Evolutionary conservation across 2,329 filamentous ascomycete genomes (phyloP).

Genomic region (Penicillium corylophilum): DNA sequence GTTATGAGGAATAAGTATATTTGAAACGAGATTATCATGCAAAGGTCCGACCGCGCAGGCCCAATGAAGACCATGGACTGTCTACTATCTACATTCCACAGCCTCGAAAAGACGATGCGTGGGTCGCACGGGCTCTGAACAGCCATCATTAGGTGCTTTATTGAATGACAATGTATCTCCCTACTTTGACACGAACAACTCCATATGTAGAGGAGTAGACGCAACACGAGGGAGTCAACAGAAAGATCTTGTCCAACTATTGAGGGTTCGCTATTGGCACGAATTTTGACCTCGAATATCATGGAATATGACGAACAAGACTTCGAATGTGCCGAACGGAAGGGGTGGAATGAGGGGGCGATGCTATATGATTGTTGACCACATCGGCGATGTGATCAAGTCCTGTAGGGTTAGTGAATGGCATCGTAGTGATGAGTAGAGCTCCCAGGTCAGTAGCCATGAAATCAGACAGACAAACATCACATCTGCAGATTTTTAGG

Average conservation of each 20-base stretch:
- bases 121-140: neutral
- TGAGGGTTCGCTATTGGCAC: slow-evolving; percentile 40
- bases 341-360: neutral
- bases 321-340: slow-evolving; percentile 44
- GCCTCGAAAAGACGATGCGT: neutral
- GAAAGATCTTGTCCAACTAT: slow-evolving; percentile 26
- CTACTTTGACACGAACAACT: slow-evolving; percentile 46
- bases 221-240: slow-evolving; percentile 45
- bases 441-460: neutral
- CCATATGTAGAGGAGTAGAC: slow-evolving; percentile 36
- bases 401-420: slow-evolving; percentile 6
- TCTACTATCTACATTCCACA: slow-evolving; percentile 5
- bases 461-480: slow-evolving; percentile 4
- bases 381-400: neutral
- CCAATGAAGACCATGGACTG: neutral
- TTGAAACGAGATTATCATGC: neutral
- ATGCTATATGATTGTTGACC: neutral
- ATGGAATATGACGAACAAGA: slow-evolving; percentile 43
- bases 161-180: slow-evolving; percentile 38
- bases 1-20: neutral
- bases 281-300: slow-evolving; percentile 47
- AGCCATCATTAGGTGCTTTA: neutral
- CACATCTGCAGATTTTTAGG: slow-evolving; percentile 3
- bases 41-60: neutral
- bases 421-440: neutral